These are phyloP conservation scores for Pythium aquatile DNA, from an alignment of 352 stramenopile species.

Conservation along the genomic window DNA sequence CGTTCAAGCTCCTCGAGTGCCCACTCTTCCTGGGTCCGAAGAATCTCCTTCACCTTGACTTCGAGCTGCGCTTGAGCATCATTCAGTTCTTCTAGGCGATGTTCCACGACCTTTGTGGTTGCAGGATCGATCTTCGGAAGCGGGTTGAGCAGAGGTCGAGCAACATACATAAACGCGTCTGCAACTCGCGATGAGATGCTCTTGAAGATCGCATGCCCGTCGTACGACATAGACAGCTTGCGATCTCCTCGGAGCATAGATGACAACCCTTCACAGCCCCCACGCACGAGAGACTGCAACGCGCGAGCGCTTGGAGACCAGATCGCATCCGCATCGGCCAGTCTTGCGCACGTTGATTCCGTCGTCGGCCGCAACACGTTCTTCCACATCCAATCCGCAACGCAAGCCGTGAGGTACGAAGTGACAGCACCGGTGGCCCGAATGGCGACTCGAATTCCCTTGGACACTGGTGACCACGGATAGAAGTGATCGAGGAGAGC, in stretches of 20 bases:
- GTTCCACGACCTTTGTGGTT: not conserved
- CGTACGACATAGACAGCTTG: not conserved
- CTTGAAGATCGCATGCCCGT: not conserved
- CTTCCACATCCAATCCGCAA: not conserved
- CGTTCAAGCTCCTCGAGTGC: conserved; percentile 43
- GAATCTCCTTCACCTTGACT: conserved; percentile 27
- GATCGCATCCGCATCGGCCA: conserved; percentile 2
- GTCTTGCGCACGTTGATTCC: not conserved
- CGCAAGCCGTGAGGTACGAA: too few species aligned
- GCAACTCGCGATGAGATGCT: conserved; percentile 10
- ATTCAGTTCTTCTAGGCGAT: conserved; percentile 15
- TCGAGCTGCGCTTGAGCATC: conserved; percentile 26
- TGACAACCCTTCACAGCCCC: not conserved
- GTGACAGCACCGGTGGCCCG: not conserved
- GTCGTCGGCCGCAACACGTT: not conserved
- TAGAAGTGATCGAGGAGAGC: conserved; percentile 2
- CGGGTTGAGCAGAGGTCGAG: conserved; percentile 5
- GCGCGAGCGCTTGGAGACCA: conserved; percentile 1
- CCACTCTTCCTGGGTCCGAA: conserved; percentile 41
- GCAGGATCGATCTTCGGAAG: conserved; percentile 7
- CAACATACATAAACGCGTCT: not conserved
- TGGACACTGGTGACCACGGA: conserved; percentile 14
- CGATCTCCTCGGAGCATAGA: not conserved
- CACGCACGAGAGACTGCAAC: conserved; percentile 3
- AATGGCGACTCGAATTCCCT: conserved; percentile 7